These are phyloP conservation scores for Fistulifera pelliculosa DNA, from an alignment of 108 stramenopile genomes.

Conservation along the genomic window DNA sequence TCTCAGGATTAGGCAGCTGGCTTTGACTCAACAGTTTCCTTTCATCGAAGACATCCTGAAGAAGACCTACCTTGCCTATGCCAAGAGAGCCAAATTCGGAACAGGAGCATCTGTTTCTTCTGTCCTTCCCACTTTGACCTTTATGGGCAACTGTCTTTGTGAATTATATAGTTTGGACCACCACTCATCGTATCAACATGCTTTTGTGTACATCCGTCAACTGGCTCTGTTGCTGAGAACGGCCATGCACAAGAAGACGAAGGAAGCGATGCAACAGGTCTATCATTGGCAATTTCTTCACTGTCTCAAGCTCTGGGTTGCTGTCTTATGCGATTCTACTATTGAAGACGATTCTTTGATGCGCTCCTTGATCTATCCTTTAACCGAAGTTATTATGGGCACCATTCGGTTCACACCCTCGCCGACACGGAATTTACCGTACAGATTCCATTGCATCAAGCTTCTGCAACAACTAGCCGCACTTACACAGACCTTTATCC, in stretches of 20 bases:
- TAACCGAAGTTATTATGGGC: slow-evolving; percentile 86
- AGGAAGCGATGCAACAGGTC: slow-evolving; percentile 68
- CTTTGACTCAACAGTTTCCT: slow-evolving; percentile 85
- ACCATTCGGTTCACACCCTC: slow-evolving; percentile 65
- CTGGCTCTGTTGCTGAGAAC: slow-evolving; percentile 89
- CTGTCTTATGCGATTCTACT: slow-evolving; percentile 54
- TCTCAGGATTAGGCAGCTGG: slow-evolving; percentile 89
- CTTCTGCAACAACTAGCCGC: slow-evolving; percentile 90
- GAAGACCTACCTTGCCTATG: slow-evolving; percentile 87
- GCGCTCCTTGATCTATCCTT: slow-evolving; percentile 77
- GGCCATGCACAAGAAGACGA: slow-evolving; percentile 87
- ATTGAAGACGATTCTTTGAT: slow-evolving; percentile 32
- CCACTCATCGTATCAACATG: slow-evolving; percentile 93
- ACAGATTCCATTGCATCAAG: slow-evolving; percentile 87
- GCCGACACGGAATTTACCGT: slow-evolving; percentile 62
- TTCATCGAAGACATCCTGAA: slow-evolving; percentile 90
- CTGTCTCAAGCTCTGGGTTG: slow-evolving; percentile 91
- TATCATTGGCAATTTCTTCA: slow-evolving; percentile 95
- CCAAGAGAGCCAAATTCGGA: slow-evolving; percentile 82
- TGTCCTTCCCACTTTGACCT: slow-evolving; percentile 69
- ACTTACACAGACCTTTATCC: slow-evolving; percentile 79
- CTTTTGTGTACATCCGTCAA: slow-evolving; percentile 97
- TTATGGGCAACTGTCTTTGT: slow-evolving; percentile 93
- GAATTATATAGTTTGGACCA: slow-evolving; percentile 90
- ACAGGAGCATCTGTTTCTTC: slow-evolving; percentile 51